Evolutionary conservation across 1,284 basidiomycete genomes (phyloP).

Genomic region (Fomes fomentarius): DNA sequence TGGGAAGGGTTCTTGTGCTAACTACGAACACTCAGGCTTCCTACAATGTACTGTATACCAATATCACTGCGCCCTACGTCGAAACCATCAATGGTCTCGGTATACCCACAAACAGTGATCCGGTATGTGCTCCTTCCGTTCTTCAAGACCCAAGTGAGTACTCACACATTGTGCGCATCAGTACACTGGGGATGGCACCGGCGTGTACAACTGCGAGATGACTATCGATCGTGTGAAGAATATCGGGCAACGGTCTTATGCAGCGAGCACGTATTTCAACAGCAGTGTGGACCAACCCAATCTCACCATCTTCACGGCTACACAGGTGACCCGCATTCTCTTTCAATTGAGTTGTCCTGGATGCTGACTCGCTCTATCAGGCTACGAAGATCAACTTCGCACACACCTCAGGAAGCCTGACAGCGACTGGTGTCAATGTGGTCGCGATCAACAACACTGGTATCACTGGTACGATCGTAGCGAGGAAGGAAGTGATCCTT

Average conservation of each 20-base stretch:
- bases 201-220: constrained; percentile 24
- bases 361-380: background rate
- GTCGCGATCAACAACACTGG: constrained; percentile 15
- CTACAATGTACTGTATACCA: constrained; percentile 27
- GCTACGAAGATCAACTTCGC: constrained; percentile 3
- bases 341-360: background rate
- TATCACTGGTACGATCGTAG: constrained; percentile 17
- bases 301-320: constrained; percentile 10
- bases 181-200: constrained; percentile 28
- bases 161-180: background rate
- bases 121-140: constrained; percentile 21
- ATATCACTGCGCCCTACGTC: constrained; percentile 21
- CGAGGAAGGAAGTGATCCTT: constrained; percentile 30
- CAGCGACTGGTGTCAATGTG: constrained; percentile 38
- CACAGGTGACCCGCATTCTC: constrained; percentile 10
- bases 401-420: constrained; percentile 37
- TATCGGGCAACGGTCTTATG: constrained; percentile 27
- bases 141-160: background rate
- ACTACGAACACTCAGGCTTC: constrained; percentile 6
- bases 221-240: constrained; percentile 24
- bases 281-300: constrained; percentile 9
- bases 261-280: constrained; percentile 27
- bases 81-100: constrained; percentile 25
- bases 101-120: constrained; percentile 24
- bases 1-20: too few relatives aligned